A percentile compares a stretch with the other conserved stretches of the same genome.
Conservation (phyloP, 129 eudicot species). For the Ambrosia trifida region DNA sequence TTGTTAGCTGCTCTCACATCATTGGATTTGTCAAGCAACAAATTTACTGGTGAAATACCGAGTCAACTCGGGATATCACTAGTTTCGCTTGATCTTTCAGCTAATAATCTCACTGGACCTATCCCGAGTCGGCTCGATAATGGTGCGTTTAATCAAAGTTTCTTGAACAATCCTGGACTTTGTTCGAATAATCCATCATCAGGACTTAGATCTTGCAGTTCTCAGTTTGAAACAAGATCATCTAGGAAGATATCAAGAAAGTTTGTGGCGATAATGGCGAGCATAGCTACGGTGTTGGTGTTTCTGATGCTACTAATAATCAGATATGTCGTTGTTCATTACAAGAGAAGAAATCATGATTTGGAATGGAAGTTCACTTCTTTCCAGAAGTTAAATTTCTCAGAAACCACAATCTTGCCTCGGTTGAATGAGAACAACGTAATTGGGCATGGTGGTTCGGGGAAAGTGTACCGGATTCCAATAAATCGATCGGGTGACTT, state of each 20-base stretch:
- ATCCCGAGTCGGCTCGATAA: conserved; percentile 61
- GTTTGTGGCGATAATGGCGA: conserved; percentile 41
- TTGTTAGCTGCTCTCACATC: conserved; percentile 42
- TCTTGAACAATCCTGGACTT: conserved; percentile 56
- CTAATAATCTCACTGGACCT: conserved; percentile 56
- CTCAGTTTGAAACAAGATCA: conserved; percentile 21
- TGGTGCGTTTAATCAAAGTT: conserved; percentile 52
- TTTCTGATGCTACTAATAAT: conserved; percentile 37
- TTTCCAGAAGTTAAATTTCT: conserved; percentile 70
- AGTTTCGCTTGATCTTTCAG: conserved; percentile 61
- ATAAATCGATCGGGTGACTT: conserved; percentile 45
- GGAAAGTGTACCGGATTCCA: conserved; percentile 66
- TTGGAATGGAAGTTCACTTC: conserved; percentile 73
- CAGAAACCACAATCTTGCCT: conserved; percentile 58
- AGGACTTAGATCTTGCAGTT: conserved; percentile 48
- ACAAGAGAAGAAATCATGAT: conserved; percentile 41
- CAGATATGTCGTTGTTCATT: conserved; percentile 23
- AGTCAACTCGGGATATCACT: conserved; percentile 45
- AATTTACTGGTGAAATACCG: conserved; percentile 66
- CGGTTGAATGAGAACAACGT: conserved; percentile 59
- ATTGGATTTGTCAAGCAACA: conserved; percentile 68
- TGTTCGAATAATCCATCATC: conserved; percentile 50
- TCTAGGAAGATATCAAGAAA: conserved; percentile 39
- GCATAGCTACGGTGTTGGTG: conserved; percentile 43
- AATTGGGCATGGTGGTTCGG: conserved; percentile 93